These are phyloP conservation scores for Bombardia bombarda DNA, from an alignment of 495 filamentous ascomycete genomes.

Conservation along the genomic window DNA sequence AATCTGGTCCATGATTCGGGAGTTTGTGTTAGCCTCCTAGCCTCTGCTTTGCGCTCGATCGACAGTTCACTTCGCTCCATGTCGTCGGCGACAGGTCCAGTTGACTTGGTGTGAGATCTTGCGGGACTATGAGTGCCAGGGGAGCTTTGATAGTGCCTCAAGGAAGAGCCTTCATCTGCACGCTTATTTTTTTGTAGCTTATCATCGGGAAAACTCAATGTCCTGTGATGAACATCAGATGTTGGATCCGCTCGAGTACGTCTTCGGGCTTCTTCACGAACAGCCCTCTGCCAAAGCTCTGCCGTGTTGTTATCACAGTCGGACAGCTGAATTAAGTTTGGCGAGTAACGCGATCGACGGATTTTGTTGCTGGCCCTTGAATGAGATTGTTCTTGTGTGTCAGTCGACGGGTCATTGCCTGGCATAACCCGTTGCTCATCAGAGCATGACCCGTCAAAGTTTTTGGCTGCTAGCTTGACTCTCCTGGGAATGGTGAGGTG, in stretches of 20 bases:
- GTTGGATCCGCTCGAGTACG: slow-evolving; percentile 5
- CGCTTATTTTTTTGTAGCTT: neutral
- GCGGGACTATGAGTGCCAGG: no score
- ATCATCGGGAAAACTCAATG: slow-evolving; percentile 6
- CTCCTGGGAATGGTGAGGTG: slow-evolving; percentile 23
- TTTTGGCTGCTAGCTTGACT: slow-evolving; percentile 14
- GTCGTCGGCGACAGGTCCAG: no score
- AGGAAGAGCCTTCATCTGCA: neutral
- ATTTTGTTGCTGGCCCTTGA: slow-evolving; percentile 2
- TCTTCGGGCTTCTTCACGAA: slow-evolving; percentile 19
- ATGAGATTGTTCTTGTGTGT: no score
- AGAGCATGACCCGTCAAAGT: slow-evolving; percentile 8
- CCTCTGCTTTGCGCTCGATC: neutral
- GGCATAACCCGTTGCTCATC: neutral
- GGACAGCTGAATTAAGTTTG: slow-evolving; percentile 1
- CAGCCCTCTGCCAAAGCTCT: slow-evolving; percentile 13
- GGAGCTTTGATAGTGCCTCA: slow-evolving; percentile 4
- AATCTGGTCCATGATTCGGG: slow-evolving; percentile 30
- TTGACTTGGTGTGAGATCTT: no score
- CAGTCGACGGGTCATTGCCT: no score
- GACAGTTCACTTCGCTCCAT: no score
- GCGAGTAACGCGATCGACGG: neutral
- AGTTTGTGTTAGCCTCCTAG: neutral
- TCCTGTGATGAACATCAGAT: slow-evolving; percentile 3
- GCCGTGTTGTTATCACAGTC: slow-evolving; percentile 11